Evolutionary conservation across 805 yeast genomes (phyloP), one percentile per base, ranked within the genome.

Genomic region (Ogataea pini): DNA sequence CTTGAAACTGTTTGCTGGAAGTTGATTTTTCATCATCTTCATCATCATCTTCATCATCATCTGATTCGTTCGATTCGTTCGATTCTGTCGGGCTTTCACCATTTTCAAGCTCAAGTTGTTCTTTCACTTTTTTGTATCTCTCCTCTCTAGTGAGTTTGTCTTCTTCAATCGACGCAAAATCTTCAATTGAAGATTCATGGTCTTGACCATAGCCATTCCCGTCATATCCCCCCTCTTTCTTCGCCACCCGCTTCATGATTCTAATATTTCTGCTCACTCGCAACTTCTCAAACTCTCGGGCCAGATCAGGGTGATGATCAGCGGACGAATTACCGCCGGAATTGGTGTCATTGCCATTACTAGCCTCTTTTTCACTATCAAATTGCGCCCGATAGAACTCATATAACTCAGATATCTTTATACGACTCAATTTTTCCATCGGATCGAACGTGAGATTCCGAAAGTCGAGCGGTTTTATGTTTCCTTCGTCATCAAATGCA

Each of bases 141-240:
- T 69, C 72, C 54, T 76, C 80, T 49, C 72, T 72, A 3, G 72
- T 62, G 7, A 72, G 65, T 28, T 72, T 59, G 36, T 68, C 72
- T 5, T 57, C 54, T 45, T 69, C 74, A 7, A 70, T 54, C 5
- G 53, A 51, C 16, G 44, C 22, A 4, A 14, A 36, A 3, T 47
- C 41, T 3, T 27, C 50, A n/a, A 31, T 10, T 45, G 49, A 19
- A 8, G 9, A 9, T 8, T 6, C 33, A 25, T 20, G 32, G 42
- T 10, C 42, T 12, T 22, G 12, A 14, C 32, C 4, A 14, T 32
- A 44, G 25, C 51, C 57, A 14, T 51, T 25, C 10, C 43, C 42
- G 39, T 39, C 38, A 22, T 31, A 14, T 10, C 12, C 28, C 16
- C 32, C 37, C 9, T 19, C 28, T 10, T 16, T 31, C 17, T 28